Conservation (phyloP, 225 moss, liverwort and hornwort genomes). For the Bryoerythrophyllum caledonicum region DNA sequence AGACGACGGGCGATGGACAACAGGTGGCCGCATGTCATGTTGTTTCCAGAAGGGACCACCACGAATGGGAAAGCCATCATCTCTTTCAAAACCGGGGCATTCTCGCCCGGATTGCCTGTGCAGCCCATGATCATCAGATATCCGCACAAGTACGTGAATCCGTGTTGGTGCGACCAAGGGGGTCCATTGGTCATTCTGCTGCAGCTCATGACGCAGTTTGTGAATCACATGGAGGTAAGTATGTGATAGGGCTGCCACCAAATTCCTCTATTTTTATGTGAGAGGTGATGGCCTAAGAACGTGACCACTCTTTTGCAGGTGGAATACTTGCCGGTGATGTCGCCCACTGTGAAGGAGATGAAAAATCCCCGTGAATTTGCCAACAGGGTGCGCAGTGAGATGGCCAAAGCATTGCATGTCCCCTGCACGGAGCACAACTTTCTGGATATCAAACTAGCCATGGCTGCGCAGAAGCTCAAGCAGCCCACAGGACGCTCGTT, state of each 20-base stretch:
- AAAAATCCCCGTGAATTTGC: constrained; percentile 52
- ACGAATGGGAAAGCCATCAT: constrained; percentile 64
- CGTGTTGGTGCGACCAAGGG: constrained; percentile 67
- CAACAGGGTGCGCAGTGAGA: constrained; percentile 51
- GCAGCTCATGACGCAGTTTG: constrained; percentile 66
- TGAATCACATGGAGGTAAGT: constrained; percentile 61
- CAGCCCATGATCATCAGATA: constrained; percentile 56
- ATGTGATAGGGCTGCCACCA: background rate
- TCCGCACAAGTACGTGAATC: constrained; percentile 64
- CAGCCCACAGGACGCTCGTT: constrained; percentile 52
- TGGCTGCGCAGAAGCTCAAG: constrained; percentile 61
- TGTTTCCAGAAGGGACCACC: constrained; percentile 68
- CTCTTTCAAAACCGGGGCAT: constrained; percentile 62
- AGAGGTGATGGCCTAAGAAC: background rate
- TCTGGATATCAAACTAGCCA: constrained; percentile 55
- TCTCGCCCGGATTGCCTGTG: constrained; percentile 57
- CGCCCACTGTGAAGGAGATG: constrained; percentile 49
- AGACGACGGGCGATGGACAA: constrained; percentile 59
- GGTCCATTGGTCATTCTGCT: constrained; percentile 54
- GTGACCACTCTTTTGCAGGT: constrained; percentile 34
- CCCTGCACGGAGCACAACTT: constrained; percentile 61
- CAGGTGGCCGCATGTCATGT: constrained; percentile 60
- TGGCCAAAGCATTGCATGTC: constrained; percentile 52
- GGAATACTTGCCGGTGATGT: constrained; percentile 61
- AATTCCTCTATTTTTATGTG: background rate